Evolutionary conservation across 192 early-diverging fungal species (phyloP), one percentile per base, ranked within the genome.

Genomic region (Linnemannia hyalina): DNA sequence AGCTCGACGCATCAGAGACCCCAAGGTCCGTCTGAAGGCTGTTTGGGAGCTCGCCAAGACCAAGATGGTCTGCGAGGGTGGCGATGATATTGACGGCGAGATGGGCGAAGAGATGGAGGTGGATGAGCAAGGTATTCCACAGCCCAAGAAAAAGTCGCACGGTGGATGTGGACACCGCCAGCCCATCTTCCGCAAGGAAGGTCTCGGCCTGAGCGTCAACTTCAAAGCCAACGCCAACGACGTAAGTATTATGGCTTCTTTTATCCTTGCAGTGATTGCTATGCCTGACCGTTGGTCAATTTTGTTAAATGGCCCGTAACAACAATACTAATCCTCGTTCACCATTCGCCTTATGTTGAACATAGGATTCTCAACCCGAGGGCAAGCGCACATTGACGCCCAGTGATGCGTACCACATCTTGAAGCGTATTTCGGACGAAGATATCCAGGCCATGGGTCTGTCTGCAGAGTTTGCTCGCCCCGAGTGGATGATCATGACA

Each of bases 401-500:
- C 18, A 90, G 93, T 71, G 93, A 94, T 70, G 97, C 96, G 55
- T 88, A 96, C 23, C 93, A 94, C 82, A 95, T 99, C 22, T 92
- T 99, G 73, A 94, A 94, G 84, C 93, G 92, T 74, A 99, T 99
- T 76, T 90, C 93, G 16, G 95, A 98, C 80, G 93, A 95, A 84
- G 98, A 99, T 79, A 93, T 95, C 42, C 78, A 90, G 70, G 91
- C 91, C 77, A 96, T 99, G 94, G 98, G 98, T 36, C 88, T 99
- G 32, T 94, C 95, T 74, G 93, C 95, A 41, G 93, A 97, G 77
- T 99, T 92, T 91, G 98, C 98, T 22, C 93, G 98, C 22, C 98
- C 98, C 15, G 98, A 99, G 88, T 99, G 98, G 98, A 98, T 99
- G 97, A 92, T 99, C 73, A 92, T 98, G 74, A 96, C 97, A 9